phyloP scores from a whole-genome alignment of 345 rosid species.

The Aurinia saxatilis region DNA sequence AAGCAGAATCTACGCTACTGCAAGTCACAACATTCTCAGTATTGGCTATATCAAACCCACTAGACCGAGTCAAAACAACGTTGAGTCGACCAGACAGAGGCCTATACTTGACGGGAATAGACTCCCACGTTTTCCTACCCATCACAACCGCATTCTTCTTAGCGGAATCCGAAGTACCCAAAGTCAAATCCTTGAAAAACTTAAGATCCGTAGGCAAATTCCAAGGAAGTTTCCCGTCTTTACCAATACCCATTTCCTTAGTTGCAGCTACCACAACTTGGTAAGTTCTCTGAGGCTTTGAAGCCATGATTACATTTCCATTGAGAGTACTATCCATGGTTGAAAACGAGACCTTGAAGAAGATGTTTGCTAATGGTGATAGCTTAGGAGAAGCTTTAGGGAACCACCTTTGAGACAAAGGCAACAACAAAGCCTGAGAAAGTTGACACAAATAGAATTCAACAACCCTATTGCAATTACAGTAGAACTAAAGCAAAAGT shows the following conservation, averaged over 20 bases:
- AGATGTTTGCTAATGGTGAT: constrained; percentile 16
- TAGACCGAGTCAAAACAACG: constrained; percentile 88
- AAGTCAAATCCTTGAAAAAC: constrained; percentile 70
- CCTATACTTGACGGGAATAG: constrained; percentile 54
- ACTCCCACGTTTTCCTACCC: constrained; percentile 98
- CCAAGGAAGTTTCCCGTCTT: constrained; percentile 87
- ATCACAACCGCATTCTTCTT: constrained; percentile 86
- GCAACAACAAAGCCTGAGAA: constrained; percentile 36
- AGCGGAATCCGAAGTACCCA: constrained; percentile 48
- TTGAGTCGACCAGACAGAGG: constrained; percentile 91
- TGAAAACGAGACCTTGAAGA: constrained; percentile 16
- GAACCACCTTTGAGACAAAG: constrained; percentile 37
- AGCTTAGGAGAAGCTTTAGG: constrained; percentile 21
- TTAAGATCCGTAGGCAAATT: constrained; percentile 77
- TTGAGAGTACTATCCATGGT: constrained; percentile 36
- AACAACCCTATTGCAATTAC: not conserved
- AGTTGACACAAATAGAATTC: not conserved
- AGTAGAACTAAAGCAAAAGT: not conserved
- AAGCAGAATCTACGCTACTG: constrained; percentile 73
- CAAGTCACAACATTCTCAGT: constrained; percentile 86
- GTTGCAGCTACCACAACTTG: constrained; percentile 93
- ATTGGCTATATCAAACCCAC: constrained; percentile 77
- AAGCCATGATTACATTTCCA: constrained; percentile 35
- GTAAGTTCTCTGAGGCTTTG: constrained; percentile 51
- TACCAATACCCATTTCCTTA: constrained; percentile 81